Percentiles rank a stretch among this genome's conserved stretches.
Evolutionary conservation across 768 basidiomycete genomes (phyloP).

Genomic region (Russula sp.): DNA sequence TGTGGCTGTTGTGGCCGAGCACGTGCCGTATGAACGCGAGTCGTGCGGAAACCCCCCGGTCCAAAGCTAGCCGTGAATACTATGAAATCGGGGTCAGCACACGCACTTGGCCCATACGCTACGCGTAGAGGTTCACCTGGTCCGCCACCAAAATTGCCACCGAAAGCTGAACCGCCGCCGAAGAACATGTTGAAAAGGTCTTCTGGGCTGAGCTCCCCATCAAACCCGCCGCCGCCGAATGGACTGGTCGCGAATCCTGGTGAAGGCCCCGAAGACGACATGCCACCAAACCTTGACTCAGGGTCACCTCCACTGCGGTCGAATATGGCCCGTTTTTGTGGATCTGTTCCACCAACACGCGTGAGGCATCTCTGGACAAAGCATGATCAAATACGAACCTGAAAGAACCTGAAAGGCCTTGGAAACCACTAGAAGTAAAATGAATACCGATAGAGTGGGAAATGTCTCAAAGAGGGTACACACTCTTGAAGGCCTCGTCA

Average conservation of each 20-base stretch:
- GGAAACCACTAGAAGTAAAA: conserved; percentile 69
- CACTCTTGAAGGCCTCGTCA: conserved; percentile 97
- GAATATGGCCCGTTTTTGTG: conserved; percentile 83
- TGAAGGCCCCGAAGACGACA: conserved; percentile 40
- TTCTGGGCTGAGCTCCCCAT: conserved; percentile 88
- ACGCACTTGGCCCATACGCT: background rate
- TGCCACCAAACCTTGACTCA: conserved; percentile 71
- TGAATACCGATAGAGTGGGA: conserved; percentile 15
- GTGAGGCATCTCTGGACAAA: conserved; percentile 3
- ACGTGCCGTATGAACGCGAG: conserved; percentile 45
- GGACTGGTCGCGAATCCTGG: conserved; percentile 45
- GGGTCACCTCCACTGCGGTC: conserved; percentile 87
- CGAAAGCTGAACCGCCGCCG: conserved; percentile 60
- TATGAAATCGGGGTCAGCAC: conserved; percentile 26
- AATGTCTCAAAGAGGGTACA: conserved; percentile 29
- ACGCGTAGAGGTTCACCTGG: conserved; percentile 34
- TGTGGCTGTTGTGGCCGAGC: conserved; percentile 33
- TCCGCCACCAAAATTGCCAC: conserved; percentile 45
- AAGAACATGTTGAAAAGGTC: conserved; percentile 99
- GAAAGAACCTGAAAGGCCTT: conserved; percentile 96
- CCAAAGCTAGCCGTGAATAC: conserved; percentile 79
- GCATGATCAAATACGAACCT: conserved; percentile 36
- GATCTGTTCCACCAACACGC: conserved; percentile 40
- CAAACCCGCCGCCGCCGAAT: conserved; percentile 50
- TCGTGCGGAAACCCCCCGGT: conserved; percentile 74